Evolutionary conservation across 2,329 filamentous ascomycete genomes (phyloP), one percentile per base, ranked within the genome.

Genomic region (Simplicillium aogashimaense): DNA sequence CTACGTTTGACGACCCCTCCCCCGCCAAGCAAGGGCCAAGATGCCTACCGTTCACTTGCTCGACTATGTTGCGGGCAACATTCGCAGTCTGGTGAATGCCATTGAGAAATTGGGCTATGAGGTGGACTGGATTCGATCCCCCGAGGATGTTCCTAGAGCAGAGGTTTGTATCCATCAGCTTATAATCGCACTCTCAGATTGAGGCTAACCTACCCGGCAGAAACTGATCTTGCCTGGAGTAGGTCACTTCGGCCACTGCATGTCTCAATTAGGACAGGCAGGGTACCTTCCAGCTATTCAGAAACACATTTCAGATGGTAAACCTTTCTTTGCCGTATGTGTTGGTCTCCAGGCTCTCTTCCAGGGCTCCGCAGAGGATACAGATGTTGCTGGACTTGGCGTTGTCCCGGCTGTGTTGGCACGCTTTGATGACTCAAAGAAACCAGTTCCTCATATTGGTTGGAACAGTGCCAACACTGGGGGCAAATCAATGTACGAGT

Each of bases 271-370:
- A 50, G 71, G 81, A 13, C 74, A 79, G 33, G 86, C 87, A 30
- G 86, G 85, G 47, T 98, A 89, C 63, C 69, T 90, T 40, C 83
- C 86, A 44, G 85, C 88, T 9, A 82, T 98, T 48, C 78, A 72
- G 50, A 72, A 79, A 48, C 88, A 97, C 66, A 89, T 98, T 53
- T 72, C 79, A 39, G 75, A 83, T 12, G 89, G 88, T n/a, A 97
- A 97, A 64, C 88, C 90, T 12, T 97, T 98, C 58, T 94, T 98
- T 82, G 89, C 85, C 37, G 94, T 98, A 55, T 98, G 92, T 56
- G 92, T 98, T 40, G 92, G 92, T 3, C 61, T 97, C 12, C 92
- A 98, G 63, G 87, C 86, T 1, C 69, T 98, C 0, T 97, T 95
- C 55, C 73, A 86, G 49, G 83, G 84, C 8, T 97, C 92, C 0